phyloP scores from a whole-genome alignment of 345 rosid genomes.

The Citrus cavaleriei region DNA sequence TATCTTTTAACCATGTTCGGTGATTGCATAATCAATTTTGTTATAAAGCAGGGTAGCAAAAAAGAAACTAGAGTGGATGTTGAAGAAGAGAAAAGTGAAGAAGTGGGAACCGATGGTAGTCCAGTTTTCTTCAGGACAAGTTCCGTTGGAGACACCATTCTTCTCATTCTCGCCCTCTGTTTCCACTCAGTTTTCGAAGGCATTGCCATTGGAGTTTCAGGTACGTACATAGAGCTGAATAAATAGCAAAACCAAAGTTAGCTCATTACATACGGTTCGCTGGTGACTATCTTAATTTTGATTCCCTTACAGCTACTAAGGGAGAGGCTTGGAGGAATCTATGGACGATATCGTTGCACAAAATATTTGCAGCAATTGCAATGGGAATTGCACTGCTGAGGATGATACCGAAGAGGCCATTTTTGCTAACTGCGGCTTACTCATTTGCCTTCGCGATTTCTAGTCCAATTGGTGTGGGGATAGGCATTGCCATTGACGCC shows the following conservation, averaged over 20 bases:
- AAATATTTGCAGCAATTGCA: conserved; percentile 78
- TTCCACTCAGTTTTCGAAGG: conserved; percentile 89
- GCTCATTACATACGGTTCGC: no score
- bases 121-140: conserved; percentile 41
- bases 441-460: conserved; percentile 77
- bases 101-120: conserved; percentile 17
- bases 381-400: conserved; percentile 86
- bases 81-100: conserved; percentile 31
- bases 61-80: conserved; percentile 22
- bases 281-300: neutral
- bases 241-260: no score
- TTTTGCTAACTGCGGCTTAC: conserved; percentile 55
- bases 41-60: conserved; percentile 15
- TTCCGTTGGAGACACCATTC: conserved; percentile 60
- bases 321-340: conserved; percentile 79
- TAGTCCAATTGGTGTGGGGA: conserved; percentile 75
- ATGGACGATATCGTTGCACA: conserved; percentile 85
- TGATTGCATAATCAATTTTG: conserved; percentile 48
- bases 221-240: conserved; percentile 19
- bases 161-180: conserved; percentile 71
- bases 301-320: conserved; percentile 33
- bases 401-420: conserved; percentile 75
- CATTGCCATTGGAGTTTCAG: conserved; percentile 81
- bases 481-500: conserved; percentile 80
- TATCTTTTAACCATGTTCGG: conserved; percentile 80